These are phyloP conservation scores for Turritis glabra DNA, from an alignment of 345 rosid genomes.

Conservation along the genomic window DNA sequence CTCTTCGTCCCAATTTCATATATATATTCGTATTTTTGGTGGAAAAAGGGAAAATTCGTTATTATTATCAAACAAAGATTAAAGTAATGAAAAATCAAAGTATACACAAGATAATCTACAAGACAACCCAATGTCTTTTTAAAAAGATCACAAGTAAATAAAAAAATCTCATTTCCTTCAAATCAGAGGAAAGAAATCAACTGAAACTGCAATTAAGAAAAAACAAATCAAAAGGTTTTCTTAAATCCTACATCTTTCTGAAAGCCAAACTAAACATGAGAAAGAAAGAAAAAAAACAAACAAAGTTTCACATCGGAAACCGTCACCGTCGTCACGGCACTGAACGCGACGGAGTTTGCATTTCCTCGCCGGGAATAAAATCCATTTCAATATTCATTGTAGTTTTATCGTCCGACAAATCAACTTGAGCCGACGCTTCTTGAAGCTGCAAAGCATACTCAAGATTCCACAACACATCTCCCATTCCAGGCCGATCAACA, in stretches of 20 bases:
- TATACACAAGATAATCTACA: constrained; percentile 40
- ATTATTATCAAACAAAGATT: constrained; percentile 1
- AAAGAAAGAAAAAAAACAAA: background rate
- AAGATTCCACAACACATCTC: constrained; percentile 83
- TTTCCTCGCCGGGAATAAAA: constrained; percentile 10
- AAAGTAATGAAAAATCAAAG: background rate
- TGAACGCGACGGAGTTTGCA: constrained; percentile 17
- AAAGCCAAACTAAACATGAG: constrained; percentile 30
- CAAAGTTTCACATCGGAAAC: constrained; percentile 8
- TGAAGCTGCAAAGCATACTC: constrained; percentile 84
- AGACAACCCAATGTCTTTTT: constrained; percentile 10
- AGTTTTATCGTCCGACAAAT: constrained; percentile 47
- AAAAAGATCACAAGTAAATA: constrained; percentile 12
- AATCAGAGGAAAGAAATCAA: constrained; percentile 17
- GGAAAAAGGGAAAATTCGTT: background rate
- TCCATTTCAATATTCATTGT: constrained; percentile 31
- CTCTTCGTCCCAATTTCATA: too few relatives aligned
- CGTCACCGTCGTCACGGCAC: constrained; percentile 11
- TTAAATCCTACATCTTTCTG: constrained; percentile 28
- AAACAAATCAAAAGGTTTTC: constrained; percentile 17
- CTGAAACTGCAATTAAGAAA: constrained; percentile 30
- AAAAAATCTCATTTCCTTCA: constrained; percentile 21
- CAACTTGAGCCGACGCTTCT: constrained; percentile 53
- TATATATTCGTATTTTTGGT: too few relatives aligned
- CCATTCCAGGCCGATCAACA: constrained; percentile 82